Conservation (phyloP, 2,329 filamentous ascomycete genomes). For the Penicillium sp. region DNA sequence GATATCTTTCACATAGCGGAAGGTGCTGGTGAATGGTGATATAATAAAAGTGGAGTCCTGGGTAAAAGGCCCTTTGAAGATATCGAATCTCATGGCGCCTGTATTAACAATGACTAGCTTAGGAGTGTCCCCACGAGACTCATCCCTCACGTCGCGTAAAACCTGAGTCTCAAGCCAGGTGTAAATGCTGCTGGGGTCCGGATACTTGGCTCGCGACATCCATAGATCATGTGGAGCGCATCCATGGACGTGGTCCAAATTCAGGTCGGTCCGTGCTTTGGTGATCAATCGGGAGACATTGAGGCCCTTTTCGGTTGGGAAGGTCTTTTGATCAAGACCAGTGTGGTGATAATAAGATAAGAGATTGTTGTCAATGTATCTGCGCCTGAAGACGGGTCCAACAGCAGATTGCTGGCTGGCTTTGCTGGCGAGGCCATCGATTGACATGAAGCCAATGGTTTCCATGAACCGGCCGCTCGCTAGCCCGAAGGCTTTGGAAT, state of each 20-base stretch:
- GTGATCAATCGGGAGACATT: conserved; percentile 70
- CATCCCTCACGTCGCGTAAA: conserved; percentile 64
- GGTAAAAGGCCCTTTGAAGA: conserved; percentile 89
- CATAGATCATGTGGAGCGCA: conserved; percentile 79
- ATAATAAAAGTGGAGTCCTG: conserved; percentile 81
- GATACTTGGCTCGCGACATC: conserved; percentile 76
- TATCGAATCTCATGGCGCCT: conserved; percentile 89
- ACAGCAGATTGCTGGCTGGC: conserved; percentile 29
- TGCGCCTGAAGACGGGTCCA: conserved; percentile 64
- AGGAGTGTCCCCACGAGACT: conserved; percentile 59
- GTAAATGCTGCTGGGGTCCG: conserved; percentile 71
- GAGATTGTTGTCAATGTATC: conserved; percentile 93
- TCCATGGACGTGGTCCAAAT: conserved; percentile 73
- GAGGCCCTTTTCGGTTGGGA: conserved; percentile 71
- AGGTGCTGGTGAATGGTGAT: conserved; percentile 79
- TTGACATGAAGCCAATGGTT: conserved; percentile 89
- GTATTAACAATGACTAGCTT: conserved; percentile 77
- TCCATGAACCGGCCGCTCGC: conserved; percentile 92
- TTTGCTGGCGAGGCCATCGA: conserved; percentile 60
- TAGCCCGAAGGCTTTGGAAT: conserved; percentile 72
- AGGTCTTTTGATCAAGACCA: conserved; percentile 66
- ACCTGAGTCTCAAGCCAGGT: conserved; percentile 75
- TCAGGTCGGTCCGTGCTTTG: conserved; percentile 65
- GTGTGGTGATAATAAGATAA: conserved; percentile 81
- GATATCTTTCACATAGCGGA: conserved; percentile 75